These are phyloP conservation scores for Aspergillus arachidicola DNA, from an alignment of 2,329 filamentous ascomycete genomes.

Conservation along the genomic window DNA sequence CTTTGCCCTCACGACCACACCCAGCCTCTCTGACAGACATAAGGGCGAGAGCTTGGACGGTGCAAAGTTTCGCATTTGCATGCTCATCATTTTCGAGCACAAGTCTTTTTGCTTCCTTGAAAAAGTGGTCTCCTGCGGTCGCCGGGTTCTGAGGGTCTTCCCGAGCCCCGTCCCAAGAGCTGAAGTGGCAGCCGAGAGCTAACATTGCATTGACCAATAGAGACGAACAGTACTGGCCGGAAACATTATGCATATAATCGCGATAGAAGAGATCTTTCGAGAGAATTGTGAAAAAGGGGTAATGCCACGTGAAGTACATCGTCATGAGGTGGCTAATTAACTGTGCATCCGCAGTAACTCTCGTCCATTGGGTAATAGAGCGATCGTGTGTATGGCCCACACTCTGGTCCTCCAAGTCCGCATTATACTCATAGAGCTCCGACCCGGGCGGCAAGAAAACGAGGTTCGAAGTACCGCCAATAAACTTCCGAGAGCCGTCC, in stretches of 20 bases:
- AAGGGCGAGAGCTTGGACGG: slow-evolving; percentile 87
- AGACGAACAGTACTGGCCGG: slow-evolving; percentile 80
- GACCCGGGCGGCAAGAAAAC: slow-evolving; percentile 70
- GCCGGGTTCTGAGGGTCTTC: slow-evolving; percentile 72
- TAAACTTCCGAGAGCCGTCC: slow-evolving; percentile 85
- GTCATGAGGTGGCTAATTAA: slow-evolving; percentile 86
- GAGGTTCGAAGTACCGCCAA: slow-evolving; percentile 91
- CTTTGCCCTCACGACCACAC: slow-evolving; percentile 89
- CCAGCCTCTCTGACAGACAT: slow-evolving; percentile 98
- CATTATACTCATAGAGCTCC: slow-evolving; percentile 43
- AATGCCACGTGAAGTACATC: slow-evolving; percentile 99
- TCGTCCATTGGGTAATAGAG: slow-evolving; percentile 83
- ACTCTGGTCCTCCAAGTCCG: slow-evolving; percentile 47
- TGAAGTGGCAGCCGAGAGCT: slow-evolving; percentile 91
- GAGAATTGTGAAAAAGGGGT: slow-evolving; percentile 90
- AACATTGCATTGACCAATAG: slow-evolving; percentile 93
- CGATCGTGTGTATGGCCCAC: slow-evolving; percentile 61
- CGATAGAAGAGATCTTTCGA: slow-evolving; percentile 84
- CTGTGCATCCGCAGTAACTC: slow-evolving; percentile 75
- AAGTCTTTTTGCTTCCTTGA: slow-evolving; percentile 86
- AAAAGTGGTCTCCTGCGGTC: slow-evolving; percentile 94
- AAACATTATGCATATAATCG: slow-evolving; percentile 73
- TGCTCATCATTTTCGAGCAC: slow-evolving; percentile 92
- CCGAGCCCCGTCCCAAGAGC: slow-evolving; percentile 71
- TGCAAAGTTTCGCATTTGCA: slow-evolving; percentile 82